Conservation (phyloP, 2,329 filamentous ascomycete species). For the Biscogniauxia mediterranea region DNA sequence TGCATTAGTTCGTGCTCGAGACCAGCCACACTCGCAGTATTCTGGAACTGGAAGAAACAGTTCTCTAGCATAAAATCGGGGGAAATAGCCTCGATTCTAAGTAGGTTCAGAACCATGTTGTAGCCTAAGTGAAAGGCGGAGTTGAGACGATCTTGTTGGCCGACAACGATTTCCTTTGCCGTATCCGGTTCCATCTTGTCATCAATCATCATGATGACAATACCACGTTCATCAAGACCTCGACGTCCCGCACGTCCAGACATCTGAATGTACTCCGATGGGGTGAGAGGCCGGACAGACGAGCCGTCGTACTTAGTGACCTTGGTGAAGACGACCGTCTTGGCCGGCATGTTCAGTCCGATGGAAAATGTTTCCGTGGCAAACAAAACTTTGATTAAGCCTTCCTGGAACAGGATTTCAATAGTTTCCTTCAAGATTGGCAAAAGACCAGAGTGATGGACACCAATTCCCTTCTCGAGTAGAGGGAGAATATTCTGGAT, state of each 20-base stretch:
- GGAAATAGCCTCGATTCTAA: slow-evolving; percentile 98
- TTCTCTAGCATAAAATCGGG: slow-evolving; percentile 98
- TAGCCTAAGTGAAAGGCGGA: slow-evolving; percentile 97
- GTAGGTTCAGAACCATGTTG: slow-evolving; percentile 97
- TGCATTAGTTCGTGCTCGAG: slow-evolving; percentile 81
- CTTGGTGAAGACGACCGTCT: slow-evolving; percentile 98
- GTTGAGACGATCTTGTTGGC: slow-evolving; percentile 94
- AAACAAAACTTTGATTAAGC: slow-evolving; percentile 95
- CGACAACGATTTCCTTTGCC: slow-evolving; percentile 94
- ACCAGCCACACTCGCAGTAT: slow-evolving; percentile 78
- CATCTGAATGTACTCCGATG: slow-evolving; percentile 98
- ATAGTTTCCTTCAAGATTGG: slow-evolving; percentile 98
- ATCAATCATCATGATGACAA: slow-evolving; percentile 99
- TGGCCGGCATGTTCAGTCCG: slow-evolving; percentile 97
- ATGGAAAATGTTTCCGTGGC: slow-evolving; percentile 99
- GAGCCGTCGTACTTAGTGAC: slow-evolving; percentile 93
- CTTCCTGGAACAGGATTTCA: slow-evolving; percentile 98
- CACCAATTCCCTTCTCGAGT: slow-evolving; percentile 86
- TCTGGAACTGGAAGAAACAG: slow-evolving; percentile 98
- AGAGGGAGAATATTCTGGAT: slow-evolving; percentile 89
- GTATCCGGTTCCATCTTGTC: slow-evolving; percentile 91
- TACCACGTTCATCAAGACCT: slow-evolving; percentile 95
- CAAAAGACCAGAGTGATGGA: slow-evolving; percentile 93
- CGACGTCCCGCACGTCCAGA: slow-evolving; percentile 93
- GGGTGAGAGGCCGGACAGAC: slow-evolving; percentile 77